phyloP scores from a whole-genome alignment of 202 grass and related monocot species.

The Bolboschoenoplectus hybrid region DNA sequence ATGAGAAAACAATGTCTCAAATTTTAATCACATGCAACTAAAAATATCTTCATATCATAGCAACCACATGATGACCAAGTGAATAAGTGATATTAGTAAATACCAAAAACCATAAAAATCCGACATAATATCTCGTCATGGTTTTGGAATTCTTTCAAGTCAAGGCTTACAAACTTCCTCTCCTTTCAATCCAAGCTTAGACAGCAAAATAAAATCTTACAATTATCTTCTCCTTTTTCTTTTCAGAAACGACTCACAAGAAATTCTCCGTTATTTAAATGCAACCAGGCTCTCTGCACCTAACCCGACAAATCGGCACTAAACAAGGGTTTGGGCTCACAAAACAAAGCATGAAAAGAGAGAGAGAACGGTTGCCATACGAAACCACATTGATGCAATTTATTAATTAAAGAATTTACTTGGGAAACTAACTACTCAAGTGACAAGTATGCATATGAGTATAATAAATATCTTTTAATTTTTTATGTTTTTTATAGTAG shows the following conservation, averaged over 20 bases:
- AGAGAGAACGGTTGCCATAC: constrained; percentile 25
- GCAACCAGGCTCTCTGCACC: background rate
- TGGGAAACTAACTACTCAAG: background rate
- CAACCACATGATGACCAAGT: background rate
- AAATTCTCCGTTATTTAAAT: background rate
- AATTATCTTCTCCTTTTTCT: background rate
- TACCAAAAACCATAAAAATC: background rate
- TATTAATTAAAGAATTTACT: constrained; percentile 9
- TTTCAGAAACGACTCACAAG: background rate
- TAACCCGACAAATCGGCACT: constrained; percentile 32
- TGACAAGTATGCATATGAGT: constrained; percentile 24
- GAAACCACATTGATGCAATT: constrained; percentile 25
- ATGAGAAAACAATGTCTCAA: background rate
- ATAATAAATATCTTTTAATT: constrained; percentile 3
- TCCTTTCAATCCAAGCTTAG: background rate
- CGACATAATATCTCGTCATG: background rate
- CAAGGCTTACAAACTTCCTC: background rate
- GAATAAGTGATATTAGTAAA: background rate
- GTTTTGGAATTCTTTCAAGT: background rate
- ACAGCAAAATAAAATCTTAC: background rate
- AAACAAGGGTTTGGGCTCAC: constrained; percentile 5
- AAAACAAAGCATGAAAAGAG: background rate
- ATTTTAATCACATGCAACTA: background rate
- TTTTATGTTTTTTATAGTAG: too few relatives aligned
- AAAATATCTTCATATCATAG: background rate